A percentile compares a stretch with the other conserved stretches of the same genome.
These are phyloP conservation scores for Dictyophora rubrovolvata DNA, from an alignment of 768 basidiomycete genomes.

Conservation along the genomic window DNA sequence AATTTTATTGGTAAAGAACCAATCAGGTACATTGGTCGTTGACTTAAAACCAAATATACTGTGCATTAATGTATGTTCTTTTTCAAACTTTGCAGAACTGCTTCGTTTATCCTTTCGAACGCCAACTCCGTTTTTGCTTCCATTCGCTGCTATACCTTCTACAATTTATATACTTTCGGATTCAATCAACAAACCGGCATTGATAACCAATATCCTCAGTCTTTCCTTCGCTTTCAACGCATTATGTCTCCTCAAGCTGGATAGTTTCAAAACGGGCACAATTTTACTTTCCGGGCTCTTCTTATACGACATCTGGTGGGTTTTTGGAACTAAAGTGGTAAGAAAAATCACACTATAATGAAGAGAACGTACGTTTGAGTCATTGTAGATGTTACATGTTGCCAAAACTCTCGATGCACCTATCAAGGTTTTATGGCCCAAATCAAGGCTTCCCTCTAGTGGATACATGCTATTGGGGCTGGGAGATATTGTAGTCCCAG, in stretches of 20 bases:
- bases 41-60: constrained; percentile 8
- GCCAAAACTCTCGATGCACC: constrained; percentile 85
- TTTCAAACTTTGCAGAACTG: constrained; percentile 22
- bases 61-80: constrained; percentile 14
- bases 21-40: constrained; percentile 22
- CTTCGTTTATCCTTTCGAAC: constrained; percentile 40
- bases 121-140: constrained; percentile 46
- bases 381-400: constrained; percentile 77
- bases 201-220: constrained; percentile 65
- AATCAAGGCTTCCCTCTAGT: constrained; percentile 40
- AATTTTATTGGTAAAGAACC: constrained; percentile 35
- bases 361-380: neutral
- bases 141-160: constrained; percentile 53
- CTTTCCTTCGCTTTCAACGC: constrained; percentile 78
- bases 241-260: constrained; percentile 68
- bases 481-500: constrained; percentile 70
- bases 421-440: constrained; percentile 87
- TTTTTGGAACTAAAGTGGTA: constrained; percentile 80
- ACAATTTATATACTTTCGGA: constrained; percentile 46
- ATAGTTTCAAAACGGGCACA: constrained; percentile 81
- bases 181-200: constrained; percentile 43
- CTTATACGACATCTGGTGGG: constrained; percentile 93
- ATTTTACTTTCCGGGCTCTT: constrained; percentile 79
- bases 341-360: constrained; percentile 19
- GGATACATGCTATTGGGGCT: constrained; percentile 88